Base-by-base conservation (phyloP, 768 basidiomycete species). In the Scleroderma citrinum region DNA sequence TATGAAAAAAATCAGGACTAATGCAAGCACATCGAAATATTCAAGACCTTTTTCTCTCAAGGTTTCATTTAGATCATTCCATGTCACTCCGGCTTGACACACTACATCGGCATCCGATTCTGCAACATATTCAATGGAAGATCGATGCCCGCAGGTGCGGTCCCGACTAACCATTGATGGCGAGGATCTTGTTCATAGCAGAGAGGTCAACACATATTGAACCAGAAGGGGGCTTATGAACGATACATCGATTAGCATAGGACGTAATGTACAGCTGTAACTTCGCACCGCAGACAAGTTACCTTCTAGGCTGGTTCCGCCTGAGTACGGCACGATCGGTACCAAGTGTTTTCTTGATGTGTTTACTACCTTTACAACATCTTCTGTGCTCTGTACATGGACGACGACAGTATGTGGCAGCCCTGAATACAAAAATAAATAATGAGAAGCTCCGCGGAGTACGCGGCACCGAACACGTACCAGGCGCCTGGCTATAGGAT, bases 291-390 rank as follows among this genome's bases (percentile, higher is more conserved):
- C 85, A 38, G 80, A 78, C 52, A 83, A 84, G 64, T 92, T 88
- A 0, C 89, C 89, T 60, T 93, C 91, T 16, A 93, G 74, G 56
- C 82, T 83, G 2, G 89, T 93, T 19, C 85, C 90, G 4, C 88
- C 91, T 41, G 84, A 82, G 59, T 83, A 92, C 2, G 90, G 80
- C 3, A 81, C 79, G 24, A 93, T 72, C 3, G 91, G 90, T 36
- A 92, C 75, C 37, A 73, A 69, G 62, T 80, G 82, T 60, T 80
- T 79, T 16, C 76, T 71, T 1, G 91, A 80, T 26, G 88, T 76
- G 46, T 85, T 80, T 47, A 94, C 82, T 46, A 88, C 72, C 50
- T 77, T 75, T 43, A 87, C 82, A 3, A 94, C 88, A 60, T 94
- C 90, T 51, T 83, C 81, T 0, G 90, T 92, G 48, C 70, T 79